Evolutionary conservation across 306 rosid genomes (phyloP).

Genomic region (Quercus ilex): DNA sequence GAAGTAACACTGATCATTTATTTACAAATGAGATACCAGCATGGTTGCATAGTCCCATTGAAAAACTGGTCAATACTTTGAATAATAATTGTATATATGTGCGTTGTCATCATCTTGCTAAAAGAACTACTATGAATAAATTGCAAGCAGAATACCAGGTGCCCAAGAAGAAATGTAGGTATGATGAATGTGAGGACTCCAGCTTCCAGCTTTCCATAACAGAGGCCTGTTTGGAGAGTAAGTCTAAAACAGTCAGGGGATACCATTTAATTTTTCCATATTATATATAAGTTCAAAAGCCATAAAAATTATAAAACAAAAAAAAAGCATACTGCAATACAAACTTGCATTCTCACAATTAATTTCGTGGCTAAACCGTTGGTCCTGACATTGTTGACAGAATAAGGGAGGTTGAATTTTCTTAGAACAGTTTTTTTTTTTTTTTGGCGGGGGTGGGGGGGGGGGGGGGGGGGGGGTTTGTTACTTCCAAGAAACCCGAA

Average conservation of each 20-base stretch:
- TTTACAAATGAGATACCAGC: not conserved
- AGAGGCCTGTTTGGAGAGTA: slow-evolving; percentile 64
- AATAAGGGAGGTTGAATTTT: not conserved
- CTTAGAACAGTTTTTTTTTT: not conserved
- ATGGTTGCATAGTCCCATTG: not conserved
- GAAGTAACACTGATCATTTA: not conserved
- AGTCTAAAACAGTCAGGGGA: not conserved
- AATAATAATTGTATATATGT: not conserved
- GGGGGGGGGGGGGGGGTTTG: too few species aligned
- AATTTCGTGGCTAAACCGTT: not conserved
- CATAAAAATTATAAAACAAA: not conserved
- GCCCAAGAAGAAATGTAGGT: slow-evolving; percentile 77
- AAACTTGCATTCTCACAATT: not conserved
- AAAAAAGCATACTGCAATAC: not conserved
- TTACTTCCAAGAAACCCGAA: not conserved
- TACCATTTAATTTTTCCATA: not conserved
- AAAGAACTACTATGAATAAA: not conserved
- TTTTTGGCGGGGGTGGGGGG: too few species aligned
- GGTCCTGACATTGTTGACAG: not conserved
- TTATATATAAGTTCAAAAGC: not conserved
- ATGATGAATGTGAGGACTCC: slow-evolving; percentile 74
- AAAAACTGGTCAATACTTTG: not conserved
- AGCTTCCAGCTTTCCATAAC: slow-evolving; percentile 93
- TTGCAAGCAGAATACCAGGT: slow-evolving; percentile 58
- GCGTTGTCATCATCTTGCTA: not conserved